Evolutionary conservation across 345 rosid species (phyloP), one percentile per base, ranked within the genome.

Genomic region (Populus pruinosa): DNA sequence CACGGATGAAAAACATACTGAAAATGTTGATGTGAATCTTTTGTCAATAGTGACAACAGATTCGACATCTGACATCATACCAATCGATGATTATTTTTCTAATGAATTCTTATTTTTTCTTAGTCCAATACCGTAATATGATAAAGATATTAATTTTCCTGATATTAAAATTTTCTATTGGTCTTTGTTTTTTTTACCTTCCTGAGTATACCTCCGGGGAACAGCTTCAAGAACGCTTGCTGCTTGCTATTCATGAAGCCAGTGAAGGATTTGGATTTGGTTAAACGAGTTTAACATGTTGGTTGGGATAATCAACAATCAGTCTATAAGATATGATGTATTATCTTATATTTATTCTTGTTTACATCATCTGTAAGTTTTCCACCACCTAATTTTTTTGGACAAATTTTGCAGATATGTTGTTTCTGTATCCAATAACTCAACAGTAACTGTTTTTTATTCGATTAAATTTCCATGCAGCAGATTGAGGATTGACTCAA

Each of bases 211-310:
- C 82, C 27, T 82, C 92, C 11, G 92, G 90, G 83, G 98, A 92
- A 70, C 94, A 92, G 79, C 96, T 95, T 69, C 89, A 87, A 81
- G 93, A 95, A 49, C 91, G 98, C 2, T 77, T 95, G 85, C 87
- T 95, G 77, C 98, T 95, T 76, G 98, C 99, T 6, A 95, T 93
- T 69, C 99, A 95, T 39, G 98, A 95, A 85, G 99, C 93, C 55
- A 93, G 92, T 74, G 98, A 93, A 87, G 99, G 99, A 47, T 93
- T 95, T 82, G 99, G 99, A 56, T 95, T 95, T 74, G 99, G 96
- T 80, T 95, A 82, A 87, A 18, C 70, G 25, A 69, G 18, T 70
- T 62, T 27, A 29, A 21, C 20, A 8, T 14, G 53, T 43, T 74
- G 67, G 55, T 53, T 65, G 11, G 74, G 75, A 71, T 16, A 12